Evolutionary conservation across 768 basidiomycete species (phyloP), one percentile per base, ranked within the genome.

Genomic region (Mycena indigotica): DNA sequence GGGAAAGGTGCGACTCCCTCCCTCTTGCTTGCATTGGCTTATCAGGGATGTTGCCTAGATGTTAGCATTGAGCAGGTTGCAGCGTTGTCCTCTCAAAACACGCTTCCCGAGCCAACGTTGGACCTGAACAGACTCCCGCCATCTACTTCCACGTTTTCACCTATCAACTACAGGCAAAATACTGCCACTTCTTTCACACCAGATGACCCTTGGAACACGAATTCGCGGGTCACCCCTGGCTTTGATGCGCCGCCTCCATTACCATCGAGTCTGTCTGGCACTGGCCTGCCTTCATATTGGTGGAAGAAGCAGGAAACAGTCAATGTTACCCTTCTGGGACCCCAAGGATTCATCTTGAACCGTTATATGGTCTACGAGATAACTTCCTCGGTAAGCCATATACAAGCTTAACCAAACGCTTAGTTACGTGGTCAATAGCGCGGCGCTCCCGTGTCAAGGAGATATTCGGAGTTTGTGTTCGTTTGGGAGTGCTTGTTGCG

Each of bases 391-490:
- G 91, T 93, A 62, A 70, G 87, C 77, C 38, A n/a, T 40, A 28
- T 29, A 23, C 54, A 32, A 25, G 12, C 24, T 10, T 23, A 21
- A 48, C 5, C 21, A 5, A 26, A 6, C 13, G 15, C 5, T 25
- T 48, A 12, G 46, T 21, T 48, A 26, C 13, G 8, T 24, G 13
- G 12, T 12, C 28, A 55, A 38, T 41, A 24, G 51, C 53, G 59
- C 63, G 93, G 81, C 80, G 85, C 81, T 13, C 77, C 91, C 15
- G 91, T 98, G 21, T 79, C 85, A 26, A 79, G 96, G 52, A 83
- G 97, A 56, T 99, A 98, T 71, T 93, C 91, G 5, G 97, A 99
- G 70, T 99, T 98, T 70, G 82, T 82, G 10, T 95, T 89, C 72
- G 77, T 98, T 25, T 90, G 92, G 84, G 95, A 98, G 61, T 88